Conservation (phyloP, 306 rosid species). For the Carpinus fangiana region DNA sequence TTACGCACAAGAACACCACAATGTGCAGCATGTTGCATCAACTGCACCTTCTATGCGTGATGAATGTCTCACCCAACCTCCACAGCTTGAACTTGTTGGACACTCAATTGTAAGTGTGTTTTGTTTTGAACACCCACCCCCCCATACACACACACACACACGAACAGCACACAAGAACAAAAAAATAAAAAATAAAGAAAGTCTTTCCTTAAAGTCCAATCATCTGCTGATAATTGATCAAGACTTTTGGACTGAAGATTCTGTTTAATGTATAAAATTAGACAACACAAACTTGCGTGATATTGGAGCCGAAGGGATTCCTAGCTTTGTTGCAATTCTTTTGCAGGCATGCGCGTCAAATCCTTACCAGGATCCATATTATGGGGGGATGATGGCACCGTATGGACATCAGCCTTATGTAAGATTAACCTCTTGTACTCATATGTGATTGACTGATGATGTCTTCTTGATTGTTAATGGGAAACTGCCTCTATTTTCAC, state of each 20-base stretch:
- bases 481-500: neutral
- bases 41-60: constrained; percentile 52
- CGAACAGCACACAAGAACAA: neutral
- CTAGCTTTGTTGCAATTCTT: constrained; percentile 36
- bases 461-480: neutral
- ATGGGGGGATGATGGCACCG: constrained; percentile 86
- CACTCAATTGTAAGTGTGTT: constrained; percentile 79
- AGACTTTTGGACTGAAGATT: constrained; percentile 21
- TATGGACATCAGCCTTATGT: constrained; percentile 87
- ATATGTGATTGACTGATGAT: constrained; percentile 12
- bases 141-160: neutral
- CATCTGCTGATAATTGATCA: constrained; percentile 18
- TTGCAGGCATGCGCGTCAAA: constrained; percentile 87
- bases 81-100: constrained; percentile 91
- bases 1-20: constrained; percentile 59
- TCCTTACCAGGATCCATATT: constrained; percentile 85
- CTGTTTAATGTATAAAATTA: constrained; percentile 13
- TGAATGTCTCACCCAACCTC: constrained; percentile 55
- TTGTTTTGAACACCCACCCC: neutral
- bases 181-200: too few species aligned
- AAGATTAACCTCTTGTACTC: constrained; percentile 4
- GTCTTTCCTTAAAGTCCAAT: neutral
- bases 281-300: constrained; percentile 21
- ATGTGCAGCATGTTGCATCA: constrained; percentile 50
- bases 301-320: constrained; percentile 33